Conservation (phyloP, 2,329 filamentous ascomycete species). For the Fulvia fulva region DNA sequence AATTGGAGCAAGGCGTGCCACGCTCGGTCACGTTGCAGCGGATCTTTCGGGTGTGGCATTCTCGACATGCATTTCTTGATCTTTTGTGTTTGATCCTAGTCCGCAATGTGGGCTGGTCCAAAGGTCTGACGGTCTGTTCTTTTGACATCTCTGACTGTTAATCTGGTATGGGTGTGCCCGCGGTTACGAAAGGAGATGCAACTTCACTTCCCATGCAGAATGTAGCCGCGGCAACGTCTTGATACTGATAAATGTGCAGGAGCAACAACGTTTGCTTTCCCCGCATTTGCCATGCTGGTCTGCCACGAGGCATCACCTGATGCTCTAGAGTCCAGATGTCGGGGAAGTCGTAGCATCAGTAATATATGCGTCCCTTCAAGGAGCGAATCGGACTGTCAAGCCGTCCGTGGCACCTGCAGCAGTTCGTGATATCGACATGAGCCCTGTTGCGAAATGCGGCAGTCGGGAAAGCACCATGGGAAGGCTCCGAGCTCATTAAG, state of each 20-base stretch:
- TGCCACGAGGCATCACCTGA: neutral
- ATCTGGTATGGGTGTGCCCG: neutral
- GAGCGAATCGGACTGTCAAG: too few relatives aligned
- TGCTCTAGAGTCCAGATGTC: too few relatives aligned
- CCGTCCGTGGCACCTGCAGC: too few relatives aligned
- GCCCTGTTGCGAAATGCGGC: too few relatives aligned
- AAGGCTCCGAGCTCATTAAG: too few relatives aligned
- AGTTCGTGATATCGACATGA: too few relatives aligned
- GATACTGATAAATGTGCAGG: neutral
- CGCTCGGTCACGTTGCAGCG: slow-evolving; percentile 1
- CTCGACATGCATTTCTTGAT: neutral
- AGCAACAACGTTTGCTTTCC: neutral
- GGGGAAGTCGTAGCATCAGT: too few relatives aligned
- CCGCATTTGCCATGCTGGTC: neutral
- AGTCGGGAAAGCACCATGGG: too few relatives aligned
- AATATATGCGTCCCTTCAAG: too few relatives aligned
- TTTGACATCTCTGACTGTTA: neutral
- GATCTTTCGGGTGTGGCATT: neutral
- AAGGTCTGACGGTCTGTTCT: neutral
- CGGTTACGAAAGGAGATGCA: neutral
- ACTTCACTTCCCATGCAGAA: neutral
- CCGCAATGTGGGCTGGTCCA: neutral
- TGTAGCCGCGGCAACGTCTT: neutral
- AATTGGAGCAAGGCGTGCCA: slow-evolving; percentile 4
- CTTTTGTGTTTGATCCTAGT: neutral